phyloP scores from a whole-genome alignment of 2,329 filamentous ascomycete species.

The Capronia epimyces region DNA sequence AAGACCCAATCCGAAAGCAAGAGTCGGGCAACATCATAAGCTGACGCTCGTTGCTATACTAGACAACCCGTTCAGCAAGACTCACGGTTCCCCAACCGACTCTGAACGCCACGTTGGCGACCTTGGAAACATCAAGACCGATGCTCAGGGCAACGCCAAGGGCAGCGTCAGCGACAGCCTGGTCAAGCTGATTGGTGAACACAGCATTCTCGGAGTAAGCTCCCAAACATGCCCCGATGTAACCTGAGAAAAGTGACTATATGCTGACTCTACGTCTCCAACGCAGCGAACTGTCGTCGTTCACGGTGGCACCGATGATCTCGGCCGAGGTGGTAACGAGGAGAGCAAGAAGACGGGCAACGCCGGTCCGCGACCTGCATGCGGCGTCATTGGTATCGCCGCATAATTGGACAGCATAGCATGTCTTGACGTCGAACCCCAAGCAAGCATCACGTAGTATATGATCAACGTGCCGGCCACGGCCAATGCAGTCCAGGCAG shows the following conservation, averaged over 20 bases:
- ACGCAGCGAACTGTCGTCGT: constrained; percentile 83
- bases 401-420: constrained; percentile 11
- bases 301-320: constrained; percentile 92
- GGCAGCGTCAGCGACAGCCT: constrained; percentile 73
- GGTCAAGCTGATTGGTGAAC: constrained; percentile 91
- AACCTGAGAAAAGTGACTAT: neutral
- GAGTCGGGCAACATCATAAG: neutral
- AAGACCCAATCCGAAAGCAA: no score
- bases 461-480: neutral
- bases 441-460: neutral
- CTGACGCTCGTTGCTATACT: constrained; percentile 13
- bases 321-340: constrained; percentile 84
- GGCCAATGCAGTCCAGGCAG: neutral
- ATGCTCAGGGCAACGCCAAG: constrained; percentile 83
- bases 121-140: constrained; percentile 94
- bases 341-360: constrained; percentile 99
- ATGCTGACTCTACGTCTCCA: neutral
- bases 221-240: neutral
- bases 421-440: neutral
- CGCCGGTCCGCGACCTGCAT: constrained; percentile 86
- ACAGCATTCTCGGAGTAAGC: constrained; percentile 87
- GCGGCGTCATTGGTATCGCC: constrained; percentile 90
- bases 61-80: constrained; percentile 96
- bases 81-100: constrained; percentile 81
- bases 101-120: constrained; percentile 90